Percentiles rank a stretch among this genome's conserved stretches.
Conservation (phyloP, 495 filamentous ascomycete species). For the Aspergillus haitiensis region DNA sequence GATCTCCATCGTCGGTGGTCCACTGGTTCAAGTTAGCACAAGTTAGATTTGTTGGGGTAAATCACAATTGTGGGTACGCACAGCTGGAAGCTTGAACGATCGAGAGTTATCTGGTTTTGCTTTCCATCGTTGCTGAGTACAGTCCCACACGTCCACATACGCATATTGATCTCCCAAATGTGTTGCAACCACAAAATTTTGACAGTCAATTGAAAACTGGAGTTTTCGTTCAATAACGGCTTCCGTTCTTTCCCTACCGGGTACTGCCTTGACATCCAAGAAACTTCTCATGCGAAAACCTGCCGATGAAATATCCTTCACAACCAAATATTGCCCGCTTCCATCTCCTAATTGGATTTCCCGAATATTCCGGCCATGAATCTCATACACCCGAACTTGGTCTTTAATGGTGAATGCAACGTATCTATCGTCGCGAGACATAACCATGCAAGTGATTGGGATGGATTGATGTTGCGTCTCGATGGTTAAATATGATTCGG, state of each 20-base stretch:
- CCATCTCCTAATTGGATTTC: constrained; percentile 19
- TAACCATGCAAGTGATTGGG: constrained; percentile 25
- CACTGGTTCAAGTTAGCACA: constrained; percentile 22
- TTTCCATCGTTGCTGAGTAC: constrained; percentile 24
- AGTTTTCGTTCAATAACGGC: constrained; percentile 24
- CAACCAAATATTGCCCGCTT: constrained; percentile 11
- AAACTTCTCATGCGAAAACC: neutral
- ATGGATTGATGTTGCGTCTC: constrained; percentile 19
- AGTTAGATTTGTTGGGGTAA: neutral
- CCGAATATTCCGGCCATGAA: constrained; percentile 18
- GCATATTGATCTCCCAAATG: constrained; percentile 23
- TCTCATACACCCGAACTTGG: constrained; percentile 28
- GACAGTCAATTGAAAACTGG: constrained; percentile 28
- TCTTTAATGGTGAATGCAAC: constrained; percentile 29
- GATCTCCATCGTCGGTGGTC: constrained; percentile 24
- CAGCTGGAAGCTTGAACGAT: constrained; percentile 26
- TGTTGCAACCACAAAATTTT: constrained; percentile 26
- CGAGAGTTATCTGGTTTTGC: constrained; percentile 20
- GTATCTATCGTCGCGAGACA: constrained; percentile 31
- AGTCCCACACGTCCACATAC: constrained; percentile 31
- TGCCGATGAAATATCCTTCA: constrained; percentile 3
- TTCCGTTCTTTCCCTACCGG: constrained; percentile 10
- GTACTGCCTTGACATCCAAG: neutral
- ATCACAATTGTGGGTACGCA: constrained; percentile 10
- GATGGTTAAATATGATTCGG: constrained; percentile 24